A percentile compares a stretch with the other conserved stretches of the same genome.
Evolutionary conservation across 1,139 yeast genomes (phyloP).

Genomic region (Petasospora fabianii): DNA sequence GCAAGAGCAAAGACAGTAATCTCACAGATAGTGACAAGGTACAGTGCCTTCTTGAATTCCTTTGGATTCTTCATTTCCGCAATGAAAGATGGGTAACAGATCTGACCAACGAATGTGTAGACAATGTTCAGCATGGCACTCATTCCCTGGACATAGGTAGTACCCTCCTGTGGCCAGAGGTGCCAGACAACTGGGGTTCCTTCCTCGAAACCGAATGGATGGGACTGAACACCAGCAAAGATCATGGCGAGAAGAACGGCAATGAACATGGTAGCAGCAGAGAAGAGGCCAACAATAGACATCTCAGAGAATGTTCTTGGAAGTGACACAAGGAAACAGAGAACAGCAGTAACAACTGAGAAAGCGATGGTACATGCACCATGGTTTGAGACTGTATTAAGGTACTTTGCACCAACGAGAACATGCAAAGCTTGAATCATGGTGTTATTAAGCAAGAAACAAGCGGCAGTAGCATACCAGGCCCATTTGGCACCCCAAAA

Average conservation of each 20-base stretch:
- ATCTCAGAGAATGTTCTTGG: conserved; percentile 55
- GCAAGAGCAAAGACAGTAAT: conserved; percentile 48
- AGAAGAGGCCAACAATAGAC: conserved; percentile 46
- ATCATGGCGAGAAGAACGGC: conserved; percentile 51
- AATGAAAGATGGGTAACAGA: conserved; percentile 59
- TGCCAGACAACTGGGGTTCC: conserved; percentile 41
- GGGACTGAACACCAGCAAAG: conserved; percentile 50
- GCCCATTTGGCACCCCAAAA: conserved; percentile 50
- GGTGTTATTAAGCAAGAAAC: conserved; percentile 52
- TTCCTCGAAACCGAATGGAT: conserved; percentile 41
- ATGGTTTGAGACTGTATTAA: conserved; percentile 51
- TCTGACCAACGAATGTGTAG: conserved; percentile 62
- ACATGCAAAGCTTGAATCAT: conserved; percentile 59
- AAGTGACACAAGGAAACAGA: conserved; percentile 47
- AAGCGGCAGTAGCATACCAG: conserved; percentile 55
- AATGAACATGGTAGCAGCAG: conserved; percentile 54
- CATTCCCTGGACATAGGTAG: conserved; percentile 53
- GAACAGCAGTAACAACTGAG: conserved; percentile 43
- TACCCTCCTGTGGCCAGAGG: conserved; percentile 48
- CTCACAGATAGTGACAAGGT: conserved; percentile 48
- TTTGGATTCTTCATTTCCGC: conserved; percentile 56
- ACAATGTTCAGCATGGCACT: conserved; percentile 55
- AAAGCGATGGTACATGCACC: conserved; percentile 51
- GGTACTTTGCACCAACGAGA: conserved; percentile 55
- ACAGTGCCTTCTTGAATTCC: conserved; percentile 55